phyloP scores from a whole-genome alignment of 192 early-diverging fungal genomes.

The Gaertneriomyces sp. region DNA sequence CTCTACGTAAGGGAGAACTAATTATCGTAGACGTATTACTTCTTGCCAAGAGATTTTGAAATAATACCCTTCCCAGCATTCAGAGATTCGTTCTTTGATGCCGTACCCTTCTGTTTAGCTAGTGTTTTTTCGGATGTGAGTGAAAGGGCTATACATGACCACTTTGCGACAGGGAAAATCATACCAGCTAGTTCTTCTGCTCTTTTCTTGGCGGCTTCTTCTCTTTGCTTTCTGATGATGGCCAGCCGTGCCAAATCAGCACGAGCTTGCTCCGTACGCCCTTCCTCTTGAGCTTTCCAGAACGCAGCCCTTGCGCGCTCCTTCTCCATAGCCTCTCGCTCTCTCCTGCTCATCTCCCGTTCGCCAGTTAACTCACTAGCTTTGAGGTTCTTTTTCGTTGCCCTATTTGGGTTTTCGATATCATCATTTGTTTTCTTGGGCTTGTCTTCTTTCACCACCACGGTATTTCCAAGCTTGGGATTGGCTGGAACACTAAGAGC shows the following conservation, averaged over 20 bases:
- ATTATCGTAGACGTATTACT: not conserved
- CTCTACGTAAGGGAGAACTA: no score
- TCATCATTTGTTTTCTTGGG: slow-evolving; percentile 24
- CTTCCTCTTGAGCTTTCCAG: slow-evolving; percentile 51
- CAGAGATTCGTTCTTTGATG: slow-evolving; percentile 34
- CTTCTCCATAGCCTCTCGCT: slow-evolving; percentile 46
- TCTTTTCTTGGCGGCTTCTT: slow-evolving; percentile 48
- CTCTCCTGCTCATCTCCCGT: slow-evolving; percentile 33
- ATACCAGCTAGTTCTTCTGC: slow-evolving; percentile 36
- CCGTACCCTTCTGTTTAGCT: slow-evolving; percentile 31
- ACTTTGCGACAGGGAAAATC: not conserved
- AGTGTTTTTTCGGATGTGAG: not conserved
- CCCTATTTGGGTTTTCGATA: slow-evolving; percentile 39
- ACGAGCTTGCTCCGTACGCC: slow-evolving; percentile 54
- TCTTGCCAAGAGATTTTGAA: slow-evolving; percentile 26
- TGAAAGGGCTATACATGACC: not conserved
- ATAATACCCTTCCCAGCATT: slow-evolving; percentile 44
- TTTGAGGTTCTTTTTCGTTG: slow-evolving; percentile 30
- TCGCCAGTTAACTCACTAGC: slow-evolving; percentile 34
- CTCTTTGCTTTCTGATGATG: slow-evolving; percentile 52
- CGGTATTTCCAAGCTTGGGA: slow-evolving; percentile 22
- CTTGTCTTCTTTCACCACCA: slow-evolving; percentile 25
- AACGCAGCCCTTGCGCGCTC: slow-evolving; percentile 43
- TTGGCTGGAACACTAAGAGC: slow-evolving; percentile 11
- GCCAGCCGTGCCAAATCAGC: slow-evolving; percentile 51